A percentile compares a stretch with the other conserved stretches of the same genome.
Conservation (phyloP, 805 yeast species). For the Grigorovia jiainica region DNA sequence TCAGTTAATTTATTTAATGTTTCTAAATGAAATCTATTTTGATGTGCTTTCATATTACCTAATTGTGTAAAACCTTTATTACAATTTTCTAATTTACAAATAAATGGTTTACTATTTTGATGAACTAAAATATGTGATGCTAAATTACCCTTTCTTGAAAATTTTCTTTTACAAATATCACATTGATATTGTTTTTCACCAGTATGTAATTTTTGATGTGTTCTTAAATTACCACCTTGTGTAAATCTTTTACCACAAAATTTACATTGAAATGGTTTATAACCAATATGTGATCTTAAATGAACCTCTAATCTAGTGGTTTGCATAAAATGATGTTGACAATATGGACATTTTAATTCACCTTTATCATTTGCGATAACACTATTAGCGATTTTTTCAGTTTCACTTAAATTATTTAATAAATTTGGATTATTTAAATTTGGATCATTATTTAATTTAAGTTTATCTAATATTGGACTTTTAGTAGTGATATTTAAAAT, state of each 20-base stretch:
- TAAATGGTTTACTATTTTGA: slow-evolving; percentile 65
- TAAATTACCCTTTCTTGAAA: slow-evolving; percentile 85
- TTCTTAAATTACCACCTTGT: slow-evolving; percentile 82
- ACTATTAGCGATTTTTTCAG: slow-evolving; percentile 49
- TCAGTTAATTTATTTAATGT: slow-evolving; percentile 61
- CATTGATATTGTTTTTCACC: slow-evolving; percentile 89
- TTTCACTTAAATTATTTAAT: slow-evolving; percentile 62
- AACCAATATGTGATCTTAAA: slow-evolving; percentile 77
- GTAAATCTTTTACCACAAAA: slow-evolving; percentile 77
- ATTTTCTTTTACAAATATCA: slow-evolving; percentile 61
- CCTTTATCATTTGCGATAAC: slow-evolving; percentile 42
- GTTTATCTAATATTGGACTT: slow-evolving; percentile 59
- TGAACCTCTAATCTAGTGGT: slow-evolving; percentile 90
- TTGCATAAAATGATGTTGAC: slow-evolving; percentile 75
- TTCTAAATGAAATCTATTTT: slow-evolving; percentile 74
- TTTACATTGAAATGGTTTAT: slow-evolving; percentile 72
- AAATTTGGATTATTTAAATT: slow-evolving; percentile 44
- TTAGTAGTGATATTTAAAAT: slow-evolving; percentile 63
- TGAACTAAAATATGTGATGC: slow-evolving; percentile 84
- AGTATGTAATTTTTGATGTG: slow-evolving; percentile 79
- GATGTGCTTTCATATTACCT: slow-evolving; percentile 91
- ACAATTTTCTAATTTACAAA: slow-evolving; percentile 74
- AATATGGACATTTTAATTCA: slow-evolving; percentile 59
- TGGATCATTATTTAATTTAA: slow-evolving; percentile 47
- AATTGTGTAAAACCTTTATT: slow-evolving; percentile 81